These are phyloP conservation scores for Penstemon barbatus DNA, from an alignment of 257 asterid genomes.

Conservation along the genomic window DNA sequence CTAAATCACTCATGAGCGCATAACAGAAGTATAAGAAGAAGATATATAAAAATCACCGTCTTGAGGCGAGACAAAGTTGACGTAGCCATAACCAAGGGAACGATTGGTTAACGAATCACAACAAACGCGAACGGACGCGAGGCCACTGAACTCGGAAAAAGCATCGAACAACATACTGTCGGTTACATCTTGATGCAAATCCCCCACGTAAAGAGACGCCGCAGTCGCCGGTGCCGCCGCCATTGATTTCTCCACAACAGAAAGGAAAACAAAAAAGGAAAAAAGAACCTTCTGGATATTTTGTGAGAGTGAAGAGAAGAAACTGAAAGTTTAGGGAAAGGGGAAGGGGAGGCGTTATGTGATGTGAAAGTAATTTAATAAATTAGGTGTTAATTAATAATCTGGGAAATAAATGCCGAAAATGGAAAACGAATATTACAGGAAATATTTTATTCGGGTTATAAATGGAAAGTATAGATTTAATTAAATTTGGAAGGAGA, in stretches of 20 bases:
- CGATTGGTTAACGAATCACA: constrained; percentile 51
- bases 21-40: no score
- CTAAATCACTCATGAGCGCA: neutral
- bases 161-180: constrained; percentile 43
- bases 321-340: neutral
- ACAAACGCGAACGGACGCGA: constrained; percentile 55
- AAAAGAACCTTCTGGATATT: neutral
- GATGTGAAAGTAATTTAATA: neutral
- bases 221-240: constrained; percentile 28
- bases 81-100: constrained; percentile 58
- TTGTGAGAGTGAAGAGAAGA: no score
- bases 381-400: neutral
- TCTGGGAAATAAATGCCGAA: constrained; percentile 10
- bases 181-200: constrained; percentile 47
- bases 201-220: constrained; percentile 61
- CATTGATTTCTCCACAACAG: constrained; percentile 24
- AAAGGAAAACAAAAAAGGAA: neutral
- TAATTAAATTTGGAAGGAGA: constrained; percentile 8
- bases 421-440: constrained; percentile 12
- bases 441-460: neutral
- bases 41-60: constrained; percentile 35
- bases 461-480: neutral
- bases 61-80: constrained; percentile 45
- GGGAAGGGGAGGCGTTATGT: constrained; percentile 31
- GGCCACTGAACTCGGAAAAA: constrained; percentile 44